Conservation (phyloP, 805 yeast species). For the Ogataea pini region DNA sequence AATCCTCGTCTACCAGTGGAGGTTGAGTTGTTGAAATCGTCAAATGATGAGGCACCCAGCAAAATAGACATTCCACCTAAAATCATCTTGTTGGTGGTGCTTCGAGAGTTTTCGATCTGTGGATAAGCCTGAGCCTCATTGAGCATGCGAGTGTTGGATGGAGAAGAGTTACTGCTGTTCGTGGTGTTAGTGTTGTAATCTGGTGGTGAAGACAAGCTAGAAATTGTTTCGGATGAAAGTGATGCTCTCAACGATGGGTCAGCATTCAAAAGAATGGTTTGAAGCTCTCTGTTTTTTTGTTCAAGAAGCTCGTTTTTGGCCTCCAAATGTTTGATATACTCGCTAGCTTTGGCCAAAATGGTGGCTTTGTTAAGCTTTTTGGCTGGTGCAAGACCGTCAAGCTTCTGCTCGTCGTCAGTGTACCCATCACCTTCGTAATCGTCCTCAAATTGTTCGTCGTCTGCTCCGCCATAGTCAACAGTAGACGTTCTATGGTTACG, state of each 20-base stretch:
- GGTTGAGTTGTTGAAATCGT: slow-evolving; percentile 42
- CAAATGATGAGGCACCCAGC: slow-evolving; percentile 60
- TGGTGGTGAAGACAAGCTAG: slow-evolving; percentile 29
- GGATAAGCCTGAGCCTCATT: slow-evolving; percentile 16
- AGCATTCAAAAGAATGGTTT: slow-evolving; percentile 23
- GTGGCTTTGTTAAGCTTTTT: slow-evolving; percentile 76
- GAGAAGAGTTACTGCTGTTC: slow-evolving; percentile 13
- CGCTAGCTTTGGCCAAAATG: slow-evolving; percentile 72
- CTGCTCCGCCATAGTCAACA: slow-evolving; percentile 24
- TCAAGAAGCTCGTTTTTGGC: slow-evolving; percentile 52
- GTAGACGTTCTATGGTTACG: slow-evolving; percentile 39
- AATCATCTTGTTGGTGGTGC: slow-evolving; percentile 48
- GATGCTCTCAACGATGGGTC: slow-evolving; percentile 19
- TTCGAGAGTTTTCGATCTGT: slow-evolving; percentile 19
- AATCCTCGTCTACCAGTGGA: slow-evolving; percentile 28
- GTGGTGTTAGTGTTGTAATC: slow-evolving; percentile 16
- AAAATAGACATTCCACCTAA: slow-evolving; percentile 67
- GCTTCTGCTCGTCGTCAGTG: slow-evolving; percentile 51
- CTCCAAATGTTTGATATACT: slow-evolving; percentile 74
- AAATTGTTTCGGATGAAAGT: slow-evolving; percentile 18
- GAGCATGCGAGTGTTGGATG: slow-evolving; percentile 13
- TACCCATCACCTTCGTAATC: slow-evolving; percentile 54
- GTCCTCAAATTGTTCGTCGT: slow-evolving; percentile 46
- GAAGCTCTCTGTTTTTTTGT: slow-evolving; percentile 47
- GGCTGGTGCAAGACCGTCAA: slow-evolving; percentile 79